These are phyloP conservation scores for Butyriboletus loyo DNA, from an alignment of 768 basidiomycete genomes.

Conservation along the genomic window DNA sequence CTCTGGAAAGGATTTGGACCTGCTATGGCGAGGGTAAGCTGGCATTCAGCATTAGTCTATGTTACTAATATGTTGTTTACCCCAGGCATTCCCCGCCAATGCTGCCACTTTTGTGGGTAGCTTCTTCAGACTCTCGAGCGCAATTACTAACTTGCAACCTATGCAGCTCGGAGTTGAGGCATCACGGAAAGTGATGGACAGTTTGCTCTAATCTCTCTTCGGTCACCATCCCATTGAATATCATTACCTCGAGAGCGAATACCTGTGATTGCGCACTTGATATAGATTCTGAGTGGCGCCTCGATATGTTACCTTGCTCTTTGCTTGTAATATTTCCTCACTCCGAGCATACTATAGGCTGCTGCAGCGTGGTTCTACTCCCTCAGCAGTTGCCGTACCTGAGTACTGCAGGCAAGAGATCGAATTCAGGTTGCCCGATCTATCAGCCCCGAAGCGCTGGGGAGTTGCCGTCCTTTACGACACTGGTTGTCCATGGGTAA, in stretches of 20 bases:
- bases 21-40: slow-evolving; percentile 84
- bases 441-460: not conserved
- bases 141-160: not conserved
- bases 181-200: slow-evolving; percentile 80
- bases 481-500: slow-evolving; percentile 6
- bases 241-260: slow-evolving; percentile 2
- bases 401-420: not conserved
- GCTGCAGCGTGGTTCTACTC: not conserved
- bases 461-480: slow-evolving; percentile 10
- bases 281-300: slow-evolving; percentile 1
- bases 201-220: slow-evolving; percentile 42
- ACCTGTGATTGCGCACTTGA: slow-evolving; percentile 2
- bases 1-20: slow-evolving; percentile 98
- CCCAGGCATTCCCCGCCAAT: slow-evolving; percentile 93
- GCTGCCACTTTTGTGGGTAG: slow-evolving; percentile 85
- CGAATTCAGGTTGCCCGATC: not conserved
- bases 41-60: not conserved
- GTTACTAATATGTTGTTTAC: not conserved
- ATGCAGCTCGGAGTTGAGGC: slow-evolving; percentile 87
- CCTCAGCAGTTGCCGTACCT: not conserved
- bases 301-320: slow-evolving; percentile 7
- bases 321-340: slow-evolving; percentile 6
- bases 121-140: not conserved
- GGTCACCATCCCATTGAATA: not conserved
- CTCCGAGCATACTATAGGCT: not conserved